Percentiles rank a stretch among this genome's conserved stretches.
These are phyloP conservation scores for Thinopyrum elongatum DNA, from an alignment of 176 grass and related monocot species.

Conservation along the genomic window DNA sequence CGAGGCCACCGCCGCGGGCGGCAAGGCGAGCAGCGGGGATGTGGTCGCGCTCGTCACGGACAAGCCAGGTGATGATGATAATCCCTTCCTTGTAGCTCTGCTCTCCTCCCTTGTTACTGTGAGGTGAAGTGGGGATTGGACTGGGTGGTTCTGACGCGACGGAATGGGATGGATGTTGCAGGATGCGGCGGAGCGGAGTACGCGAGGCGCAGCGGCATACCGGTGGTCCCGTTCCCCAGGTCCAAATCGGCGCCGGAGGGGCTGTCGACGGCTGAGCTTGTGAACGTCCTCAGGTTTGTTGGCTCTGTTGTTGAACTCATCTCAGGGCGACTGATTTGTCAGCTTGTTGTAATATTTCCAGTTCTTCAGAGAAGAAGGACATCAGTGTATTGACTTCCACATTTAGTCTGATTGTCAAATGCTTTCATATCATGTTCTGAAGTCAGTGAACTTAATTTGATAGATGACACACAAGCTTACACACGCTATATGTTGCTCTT, in stretches of 20 bases:
- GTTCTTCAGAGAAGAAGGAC: not conserved
- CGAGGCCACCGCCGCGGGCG: slow-evolving; percentile 24
- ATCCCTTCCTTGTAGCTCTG: not conserved
- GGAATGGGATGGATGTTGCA: not conserved
- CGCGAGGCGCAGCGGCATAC: slow-evolving; percentile 57
- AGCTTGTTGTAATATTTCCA: not conserved
- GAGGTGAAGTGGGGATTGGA: not conserved
- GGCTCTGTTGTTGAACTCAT: not conserved
- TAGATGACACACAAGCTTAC: not conserved
- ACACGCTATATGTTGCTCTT: not conserved
- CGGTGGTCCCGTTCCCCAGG: slow-evolving; percentile 56
- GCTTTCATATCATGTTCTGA: not conserved
- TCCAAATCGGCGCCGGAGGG: slow-evolving; percentile 56
- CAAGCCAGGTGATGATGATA: slow-evolving; percentile 33
- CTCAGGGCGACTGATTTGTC: not conserved
- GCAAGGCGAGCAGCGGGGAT: slow-evolving; percentile 23
- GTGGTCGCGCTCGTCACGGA: slow-evolving; percentile 52
- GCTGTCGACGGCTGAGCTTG: slow-evolving; percentile 39
- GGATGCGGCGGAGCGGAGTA: slow-evolving; percentile 69
- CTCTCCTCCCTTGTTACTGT: not conserved
- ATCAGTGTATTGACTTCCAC: not conserved
- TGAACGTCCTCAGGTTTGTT: slow-evolving; percentile 49
- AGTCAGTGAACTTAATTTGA: not conserved
- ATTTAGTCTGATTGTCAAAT: not conserved
- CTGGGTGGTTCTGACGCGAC: not conserved